Conservation (phyloP, 164 flowering plant genomes). For the Vitis labrusca region DNA sequence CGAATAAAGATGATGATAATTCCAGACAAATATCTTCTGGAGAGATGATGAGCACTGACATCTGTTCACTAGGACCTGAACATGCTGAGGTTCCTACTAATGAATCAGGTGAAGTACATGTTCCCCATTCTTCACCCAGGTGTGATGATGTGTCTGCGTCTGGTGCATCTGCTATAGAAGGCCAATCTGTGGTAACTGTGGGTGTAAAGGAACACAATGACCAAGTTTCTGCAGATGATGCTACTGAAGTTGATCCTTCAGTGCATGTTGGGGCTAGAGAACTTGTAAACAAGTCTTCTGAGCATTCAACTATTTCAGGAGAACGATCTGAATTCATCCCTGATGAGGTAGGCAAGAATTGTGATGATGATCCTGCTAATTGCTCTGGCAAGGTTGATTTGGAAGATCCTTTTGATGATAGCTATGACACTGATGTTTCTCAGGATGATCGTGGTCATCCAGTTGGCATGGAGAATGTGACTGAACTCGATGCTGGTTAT, state of each 20-base stretch:
- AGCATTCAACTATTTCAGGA: background rate
- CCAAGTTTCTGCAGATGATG: conserved; percentile 1
- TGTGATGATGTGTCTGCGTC: conserved; percentile 11
- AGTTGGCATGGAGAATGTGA: conserved; percentile 12
- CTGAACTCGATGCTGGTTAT: conserved; percentile 45
- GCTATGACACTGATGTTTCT: conserved; percentile 25
- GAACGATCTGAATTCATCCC: conserved; percentile 10
- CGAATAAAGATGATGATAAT: background rate
- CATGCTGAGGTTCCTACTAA: background rate
- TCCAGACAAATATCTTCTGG: conserved; percentile 10
- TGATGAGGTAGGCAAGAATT: conserved; percentile 11
- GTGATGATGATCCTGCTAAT: conserved; percentile 18
- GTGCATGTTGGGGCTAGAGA: conserved; percentile 11
- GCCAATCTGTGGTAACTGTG: background rate
- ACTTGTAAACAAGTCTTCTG: conserved; percentile 7
- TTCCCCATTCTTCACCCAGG: conserved; percentile 3
- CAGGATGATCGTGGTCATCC: conserved; percentile 21
- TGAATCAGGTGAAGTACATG: conserved; percentile 4
- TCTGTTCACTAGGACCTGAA: conserved; percentile 1
- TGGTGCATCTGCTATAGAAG: conserved; percentile 7
- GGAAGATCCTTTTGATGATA: conserved; percentile 17
- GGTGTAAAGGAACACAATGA: conserved; percentile 8
- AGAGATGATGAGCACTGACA: background rate
- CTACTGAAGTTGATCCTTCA: conserved; percentile 11
- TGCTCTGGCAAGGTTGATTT: conserved; percentile 9